Evolutionary conservation across 345 rosid species (phyloP), one percentile per base, ranked within the genome.

Genomic region (Cardiospermum halicacabum): DNA sequence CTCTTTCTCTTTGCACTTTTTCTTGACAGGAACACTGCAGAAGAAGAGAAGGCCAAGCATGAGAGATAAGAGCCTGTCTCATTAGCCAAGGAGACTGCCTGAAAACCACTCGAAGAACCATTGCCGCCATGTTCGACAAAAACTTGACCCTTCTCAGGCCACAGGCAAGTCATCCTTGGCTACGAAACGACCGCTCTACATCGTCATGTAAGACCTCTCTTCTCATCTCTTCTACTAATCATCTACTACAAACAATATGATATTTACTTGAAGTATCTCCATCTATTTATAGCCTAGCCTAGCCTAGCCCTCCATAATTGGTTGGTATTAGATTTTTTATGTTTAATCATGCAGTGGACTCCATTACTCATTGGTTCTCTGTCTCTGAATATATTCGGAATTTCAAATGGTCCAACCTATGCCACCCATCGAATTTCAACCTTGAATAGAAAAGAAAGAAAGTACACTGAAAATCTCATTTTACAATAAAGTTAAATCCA

Each of bases 151-250:
- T 16, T 12, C 21, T 13, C 30, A 25, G 70, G 75, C 53, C 26
- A 11, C 65, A 75, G 85, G 85, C 80, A 73, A 75, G 78, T 75
- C 82, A 81, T 81, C 77, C 85, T 75, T 78, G 80, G 85, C 85
- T 73, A 75, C 79, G 12, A 71, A 66, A 81, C 80, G 19, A 3
- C 16, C 64, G 64, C 77, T 57, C 71, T 53, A 15, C 34, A 54
- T 71, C 82, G 75, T 69, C 82, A 73, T 64, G 79, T 40, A 55
- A 66, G 69, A 67, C 69, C 54, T 69, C 68, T 72, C 79, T 69
- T 67, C 39, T 36, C 49, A 16, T 67, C 65, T 21, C 13, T 10
- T 28, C 12, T 19, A n/a, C n/a, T n/a, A n/a, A n/a, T n/a, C n/a
- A n/a, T n/a, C n/a, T n/a, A n/a, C 26, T 3, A 47, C 18, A 62